A percentile compares a stretch with the other conserved stretches of the same genome.
Evolutionary conservation across 1,284 basidiomycete species (phyloP).

Genomic region (Apiotrichum brassicae): DNA sequence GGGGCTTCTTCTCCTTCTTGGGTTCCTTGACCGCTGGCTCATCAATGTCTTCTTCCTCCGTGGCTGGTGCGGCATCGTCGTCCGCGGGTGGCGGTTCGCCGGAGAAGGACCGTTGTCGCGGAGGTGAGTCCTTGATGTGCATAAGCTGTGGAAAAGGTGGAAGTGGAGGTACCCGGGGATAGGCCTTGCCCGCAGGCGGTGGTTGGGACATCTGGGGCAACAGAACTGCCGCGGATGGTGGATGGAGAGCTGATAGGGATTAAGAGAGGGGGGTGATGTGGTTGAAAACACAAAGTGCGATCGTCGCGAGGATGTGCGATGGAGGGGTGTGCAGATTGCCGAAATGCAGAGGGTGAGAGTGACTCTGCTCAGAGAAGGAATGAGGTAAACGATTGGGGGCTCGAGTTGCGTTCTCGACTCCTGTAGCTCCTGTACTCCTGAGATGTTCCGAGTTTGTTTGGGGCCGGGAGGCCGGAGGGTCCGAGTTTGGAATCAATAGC

Average conservation of each 20-base stretch:
- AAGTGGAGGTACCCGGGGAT: slow-evolving; percentile 26
- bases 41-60: slow-evolving; percentile 24
- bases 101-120: slow-evolving; percentile 6
- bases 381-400: no score
- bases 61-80: slow-evolving; percentile 9
- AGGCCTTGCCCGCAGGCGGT: slow-evolving; percentile 26
- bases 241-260: neutral
- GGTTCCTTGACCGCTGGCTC: slow-evolving; percentile 12
- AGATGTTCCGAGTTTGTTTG: no score
- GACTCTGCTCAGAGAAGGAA: no score
- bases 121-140: slow-evolving; percentile 24
- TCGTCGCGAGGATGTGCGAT: no score
- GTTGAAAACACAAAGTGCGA: no score
- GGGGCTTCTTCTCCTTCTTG: slow-evolving; percentile 36
- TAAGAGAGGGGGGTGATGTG: no score
- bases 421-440: no score
- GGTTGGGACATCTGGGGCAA: slow-evolving; percentile 24
- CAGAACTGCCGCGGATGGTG: neutral
- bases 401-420: no score
- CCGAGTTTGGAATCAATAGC: no score
- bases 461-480: no score
- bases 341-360: no score
- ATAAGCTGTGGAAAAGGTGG: slow-evolving; percentile 37
- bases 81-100: slow-evolving; percentile 4
- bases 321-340: no score